Evolutionary conservation across 495 filamentous ascomycete genomes (phyloP), one percentile per base, ranked within the genome.

Genomic region (Penicillium coprophilum): DNA sequence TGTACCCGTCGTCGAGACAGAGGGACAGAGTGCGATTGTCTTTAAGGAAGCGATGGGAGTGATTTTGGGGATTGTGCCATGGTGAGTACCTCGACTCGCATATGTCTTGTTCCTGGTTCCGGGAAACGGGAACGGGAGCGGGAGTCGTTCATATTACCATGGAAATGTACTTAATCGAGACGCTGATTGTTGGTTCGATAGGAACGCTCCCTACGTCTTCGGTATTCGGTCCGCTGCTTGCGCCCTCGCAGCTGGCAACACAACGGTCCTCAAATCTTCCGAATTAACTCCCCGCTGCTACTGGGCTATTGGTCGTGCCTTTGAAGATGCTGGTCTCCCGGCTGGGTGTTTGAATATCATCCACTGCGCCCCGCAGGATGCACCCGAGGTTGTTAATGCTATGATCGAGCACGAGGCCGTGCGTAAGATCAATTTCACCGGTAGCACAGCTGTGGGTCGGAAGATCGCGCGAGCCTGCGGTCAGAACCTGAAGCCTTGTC

Each of bases 191-290:
- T 53, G 28, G 34, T 38, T 23, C 15, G n/a, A 10, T 30, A 88
- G 86, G 71, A 87, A 86, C 60, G 79, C 75, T 1, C 83, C 89
- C 20, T 86, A 89, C 58, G 76, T 78, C n/a, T 76, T 90, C 31
- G 82, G 82, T 10, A 71, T 91, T 30, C 83, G 89, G 58, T 80
- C 88, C 5, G 75, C 91, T 10, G 73, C 85, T 11, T 91, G 80
- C 69, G 86, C 92, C 15, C 78, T 96, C 44, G 91, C 92, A n/a
- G 84, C 85, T 7, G 92, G 92, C 6, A 90, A 89, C 61, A 90
- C 88, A 2, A 84, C 80, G 9, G 79, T 92, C 44, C 74, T 92
- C 2, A 93, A 93, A 70, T 85, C 85, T 4, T 83, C 85, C 11
- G 92, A 96, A 63, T 68, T 83, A 21, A 85, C 87, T 3, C 91